These are phyloP conservation scores for Bipolaris victoriae DNA, from an alignment of 2,329 filamentous ascomycete species.

Conservation along the genomic window DNA sequence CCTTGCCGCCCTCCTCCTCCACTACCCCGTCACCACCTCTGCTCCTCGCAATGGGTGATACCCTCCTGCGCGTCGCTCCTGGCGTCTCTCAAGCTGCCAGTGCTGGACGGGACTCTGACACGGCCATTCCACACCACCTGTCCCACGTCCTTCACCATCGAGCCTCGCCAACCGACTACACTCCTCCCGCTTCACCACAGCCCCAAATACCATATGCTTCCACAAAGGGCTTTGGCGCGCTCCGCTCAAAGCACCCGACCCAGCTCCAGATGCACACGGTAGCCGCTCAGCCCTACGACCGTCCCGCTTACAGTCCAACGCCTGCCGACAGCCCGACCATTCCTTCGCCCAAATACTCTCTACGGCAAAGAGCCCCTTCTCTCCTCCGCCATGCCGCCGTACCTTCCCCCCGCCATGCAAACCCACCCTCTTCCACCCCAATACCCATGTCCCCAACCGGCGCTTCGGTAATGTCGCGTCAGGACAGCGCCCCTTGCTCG, in stretches of 20 bases:
- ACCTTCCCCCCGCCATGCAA: constrained; percentile 37
- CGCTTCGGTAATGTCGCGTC: constrained; percentile 31
- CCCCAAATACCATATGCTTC: constrained; percentile 25
- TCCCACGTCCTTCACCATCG: constrained; percentile 38
- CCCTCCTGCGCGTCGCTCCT: constrained; percentile 27
- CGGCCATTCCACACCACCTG: constrained; percentile 19
- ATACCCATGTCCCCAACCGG: constrained; percentile 35
- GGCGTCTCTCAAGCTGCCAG: constrained; percentile 17
- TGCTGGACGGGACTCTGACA: constrained; percentile 15
- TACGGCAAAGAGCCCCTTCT: constrained; percentile 51
- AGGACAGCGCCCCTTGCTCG: constrained; percentile 34
- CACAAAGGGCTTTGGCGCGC: constrained; percentile 32
- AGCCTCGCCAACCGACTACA: constrained; percentile 36
- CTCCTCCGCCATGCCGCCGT: constrained; percentile 47
- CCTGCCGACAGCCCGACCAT: constrained; percentile 41
- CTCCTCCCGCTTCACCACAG: constrained; percentile 43
- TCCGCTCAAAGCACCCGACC: constrained; percentile 32
- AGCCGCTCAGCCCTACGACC: constrained; percentile 33
- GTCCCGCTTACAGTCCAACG: constrained; percentile 38
- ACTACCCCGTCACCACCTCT: constrained; percentile 13
- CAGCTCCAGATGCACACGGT: constrained; percentile 40
- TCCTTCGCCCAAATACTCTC: constrained; percentile 51
- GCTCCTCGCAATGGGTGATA: constrained; percentile 39
- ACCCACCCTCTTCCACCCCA: constrained; percentile 27
- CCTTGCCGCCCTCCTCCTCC: constrained; percentile 16